Conservation (phyloP, 2,329 filamentous ascomycete species). For the Trichoderma harzianum region DNA sequence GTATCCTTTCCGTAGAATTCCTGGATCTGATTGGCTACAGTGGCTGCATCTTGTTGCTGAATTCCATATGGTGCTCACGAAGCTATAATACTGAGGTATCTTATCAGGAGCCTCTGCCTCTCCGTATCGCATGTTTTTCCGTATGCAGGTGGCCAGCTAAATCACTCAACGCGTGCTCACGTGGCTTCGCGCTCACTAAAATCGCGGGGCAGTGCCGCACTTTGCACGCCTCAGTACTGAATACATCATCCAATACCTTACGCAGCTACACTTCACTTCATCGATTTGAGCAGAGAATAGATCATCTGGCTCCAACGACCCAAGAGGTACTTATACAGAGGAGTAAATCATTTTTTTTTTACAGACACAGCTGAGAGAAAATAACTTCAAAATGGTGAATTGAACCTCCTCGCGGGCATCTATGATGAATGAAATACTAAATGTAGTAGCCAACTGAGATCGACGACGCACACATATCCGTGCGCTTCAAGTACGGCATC, state of each 20-base stretch:
- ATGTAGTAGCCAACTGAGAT: constrained; percentile 20
- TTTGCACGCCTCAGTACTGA: not conserved
- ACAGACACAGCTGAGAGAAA: not conserved
- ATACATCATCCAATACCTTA: not conserved
- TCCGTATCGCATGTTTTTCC: constrained; percentile 16
- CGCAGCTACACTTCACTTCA: not conserved
- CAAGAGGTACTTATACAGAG: too few species aligned
- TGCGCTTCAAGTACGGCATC: constrained; percentile 70
- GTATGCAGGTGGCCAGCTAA: not conserved
- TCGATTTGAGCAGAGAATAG: not conserved
- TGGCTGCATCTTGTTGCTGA: not conserved
- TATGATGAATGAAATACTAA: not conserved
- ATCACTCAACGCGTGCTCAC: constrained; percentile 28
- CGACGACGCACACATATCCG: constrained; percentile 55
- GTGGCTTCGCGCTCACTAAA: constrained; percentile 28
- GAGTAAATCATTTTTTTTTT: too few species aligned
- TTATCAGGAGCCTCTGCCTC: not conserved
- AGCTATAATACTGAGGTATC: not conserved
- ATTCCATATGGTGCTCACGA: not conserved
- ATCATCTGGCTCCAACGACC: not conserved
- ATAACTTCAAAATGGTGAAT: not conserved
- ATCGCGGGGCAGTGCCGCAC: not conserved
- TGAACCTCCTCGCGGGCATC: not conserved
- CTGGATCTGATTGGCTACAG: not conserved
- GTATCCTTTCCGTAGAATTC: not conserved